Conservation (phyloP, 768 basidiomycete genomes). For the Coprinopsis cinerea region DNA sequence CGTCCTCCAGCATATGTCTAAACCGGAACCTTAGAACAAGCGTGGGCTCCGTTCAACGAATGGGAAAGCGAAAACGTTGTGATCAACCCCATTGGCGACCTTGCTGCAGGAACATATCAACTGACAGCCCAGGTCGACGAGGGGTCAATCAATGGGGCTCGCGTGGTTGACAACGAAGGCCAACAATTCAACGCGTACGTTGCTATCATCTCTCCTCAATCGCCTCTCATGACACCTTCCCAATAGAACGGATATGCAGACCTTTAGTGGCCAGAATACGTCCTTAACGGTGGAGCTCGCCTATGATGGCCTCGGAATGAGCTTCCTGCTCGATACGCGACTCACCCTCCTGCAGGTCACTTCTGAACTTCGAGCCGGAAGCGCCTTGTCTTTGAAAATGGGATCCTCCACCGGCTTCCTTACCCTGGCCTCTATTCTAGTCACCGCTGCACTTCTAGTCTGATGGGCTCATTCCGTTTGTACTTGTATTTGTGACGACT, state of each 20-base stretch:
- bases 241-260: not conserved
- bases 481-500: too few relatives aligned
- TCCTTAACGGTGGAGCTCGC: not conserved
- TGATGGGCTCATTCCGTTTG: not conserved
- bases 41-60: not conserved
- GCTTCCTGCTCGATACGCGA: not conserved
- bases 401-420: not conserved
- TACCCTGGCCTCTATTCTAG: not conserved
- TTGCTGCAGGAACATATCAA: not conserved
- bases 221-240: not conserved
- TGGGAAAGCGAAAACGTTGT: not conserved
- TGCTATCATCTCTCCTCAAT: not conserved
- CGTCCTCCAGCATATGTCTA: too few relatives aligned
- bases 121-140: not conserved
- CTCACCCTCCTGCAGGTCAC: not conserved
- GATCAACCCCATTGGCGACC: constrained; percentile 1
- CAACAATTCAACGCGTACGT: not conserved
- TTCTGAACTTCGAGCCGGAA: not conserved
- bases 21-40: not conserved
- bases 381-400: not conserved
- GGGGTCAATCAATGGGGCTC: not conserved
- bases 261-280: not conserved
- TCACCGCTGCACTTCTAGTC: not conserved
- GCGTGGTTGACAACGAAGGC: constrained; percentile 1
- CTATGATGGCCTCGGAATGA: not conserved